Conservation (phyloP, 179 eudicot species). For the Silene coronaria region DNA sequence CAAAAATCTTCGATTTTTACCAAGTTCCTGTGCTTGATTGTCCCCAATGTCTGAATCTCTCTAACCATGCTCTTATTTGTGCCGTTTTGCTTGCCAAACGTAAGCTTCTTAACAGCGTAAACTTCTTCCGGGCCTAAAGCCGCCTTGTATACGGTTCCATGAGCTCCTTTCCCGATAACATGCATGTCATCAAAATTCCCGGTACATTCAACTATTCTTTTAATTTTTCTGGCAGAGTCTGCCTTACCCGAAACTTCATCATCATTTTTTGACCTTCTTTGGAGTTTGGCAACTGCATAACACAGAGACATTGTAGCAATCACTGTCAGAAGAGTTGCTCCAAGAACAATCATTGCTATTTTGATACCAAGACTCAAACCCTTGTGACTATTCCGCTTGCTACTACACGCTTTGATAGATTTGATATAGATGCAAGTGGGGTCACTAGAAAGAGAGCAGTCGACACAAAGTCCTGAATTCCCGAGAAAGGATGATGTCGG, state of each 20-base stretch:
- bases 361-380: constrained; percentile 17
- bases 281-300: constrained; percentile 23
- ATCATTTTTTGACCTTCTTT: constrained; percentile 22
- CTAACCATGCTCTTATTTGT: constrained; percentile 50
- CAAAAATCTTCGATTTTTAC: constrained; percentile 56
- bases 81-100: constrained; percentile 34
- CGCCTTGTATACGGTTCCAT: constrained; percentile 76
- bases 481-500: constrained; percentile 46
- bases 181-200: constrained; percentile 51
- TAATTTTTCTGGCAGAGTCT: constrained; percentile 40
- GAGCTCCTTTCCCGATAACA: constrained; percentile 81
- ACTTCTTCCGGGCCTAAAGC: constrained; percentile 41
- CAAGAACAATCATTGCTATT: constrained; percentile 44
- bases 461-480: constrained; percentile 51
- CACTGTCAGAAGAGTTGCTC: constrained; percentile 33
- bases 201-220: constrained; percentile 54
- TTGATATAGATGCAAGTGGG: constrained; percentile 23
- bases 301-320: constrained; percentile 31
- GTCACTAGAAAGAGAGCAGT: constrained; percentile 28
- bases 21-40: constrained; percentile 67
- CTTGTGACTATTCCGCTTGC: constrained; percentile 14
- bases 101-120: constrained; percentile 71
- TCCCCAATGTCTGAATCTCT: constrained; percentile 70
- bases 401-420: constrained; percentile 33
- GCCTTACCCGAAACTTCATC: constrained; percentile 35